Conservation (phyloP, 768 basidiomycete genomes). For the Rhodotorula babjevae region DNA sequence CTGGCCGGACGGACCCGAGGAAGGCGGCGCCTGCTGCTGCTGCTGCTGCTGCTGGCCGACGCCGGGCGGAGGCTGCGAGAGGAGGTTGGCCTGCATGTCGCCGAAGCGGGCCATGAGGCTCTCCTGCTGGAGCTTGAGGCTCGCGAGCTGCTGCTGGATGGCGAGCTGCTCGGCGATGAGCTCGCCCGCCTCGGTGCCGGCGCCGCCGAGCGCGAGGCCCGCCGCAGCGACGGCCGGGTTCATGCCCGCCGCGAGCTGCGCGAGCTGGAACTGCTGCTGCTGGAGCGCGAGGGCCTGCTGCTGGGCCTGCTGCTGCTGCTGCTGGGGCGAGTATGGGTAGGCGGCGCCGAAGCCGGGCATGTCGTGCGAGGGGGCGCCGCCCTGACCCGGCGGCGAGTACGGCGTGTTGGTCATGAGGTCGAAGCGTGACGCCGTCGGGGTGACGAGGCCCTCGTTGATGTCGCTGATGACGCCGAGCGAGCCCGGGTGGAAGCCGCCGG, state of each 20-base stretch:
- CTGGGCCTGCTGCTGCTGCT: constrained; percentile 1
- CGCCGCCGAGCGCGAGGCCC: constrained; percentile 4
- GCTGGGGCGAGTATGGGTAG: constrained; percentile 1
- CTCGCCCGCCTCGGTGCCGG: constrained; percentile 47
- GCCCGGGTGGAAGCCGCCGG: constrained; percentile 53
- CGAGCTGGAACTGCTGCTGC: constrained; percentile 51
- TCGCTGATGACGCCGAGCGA: constrained; percentile 55
- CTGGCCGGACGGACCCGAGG: background rate
- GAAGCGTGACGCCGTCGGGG: constrained; percentile 40
- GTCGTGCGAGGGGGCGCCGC: constrained; percentile 37
- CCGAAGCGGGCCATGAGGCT: constrained; percentile 83
- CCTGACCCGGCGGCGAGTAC: constrained; percentile 53
- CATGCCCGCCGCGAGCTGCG: constrained; percentile 47
- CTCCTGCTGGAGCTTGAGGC: constrained; percentile 82
- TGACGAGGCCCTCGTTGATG: constrained; percentile 43
- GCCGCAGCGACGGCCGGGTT: background rate
- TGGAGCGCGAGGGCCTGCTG: constrained; percentile 25
- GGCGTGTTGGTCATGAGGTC: constrained; percentile 39
- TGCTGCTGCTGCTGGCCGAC: constrained; percentile 2
- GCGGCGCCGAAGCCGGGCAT: background rate
- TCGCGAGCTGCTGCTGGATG: constrained; percentile 83
- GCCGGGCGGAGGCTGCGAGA: too few species aligned
- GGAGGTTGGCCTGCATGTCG: constrained; percentile 61
- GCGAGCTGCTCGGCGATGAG: constrained; percentile 98
- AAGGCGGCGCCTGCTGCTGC: constrained; percentile 3